A percentile compares a stretch with the other conserved stretches of the same genome.
These are phyloP conservation scores for Escallonia rubra DNA, from an alignment of 129 eudicot species.

Conservation along the genomic window DNA sequence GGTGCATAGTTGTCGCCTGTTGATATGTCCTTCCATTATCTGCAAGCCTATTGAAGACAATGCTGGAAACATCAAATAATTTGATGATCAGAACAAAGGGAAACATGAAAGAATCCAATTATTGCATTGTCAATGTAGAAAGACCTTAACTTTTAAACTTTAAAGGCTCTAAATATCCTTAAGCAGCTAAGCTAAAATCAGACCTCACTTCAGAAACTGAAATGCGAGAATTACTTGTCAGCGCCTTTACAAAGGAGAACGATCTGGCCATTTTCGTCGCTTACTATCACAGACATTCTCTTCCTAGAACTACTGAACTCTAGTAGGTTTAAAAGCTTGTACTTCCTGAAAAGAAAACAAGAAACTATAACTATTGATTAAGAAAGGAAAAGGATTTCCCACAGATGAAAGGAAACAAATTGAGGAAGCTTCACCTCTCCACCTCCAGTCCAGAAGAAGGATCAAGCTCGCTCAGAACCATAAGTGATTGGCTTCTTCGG, in stretches of 20 bases:
- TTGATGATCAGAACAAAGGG: not conserved
- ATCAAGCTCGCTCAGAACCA: constrained; percentile 42
- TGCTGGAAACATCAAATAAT: constrained; percentile 19
- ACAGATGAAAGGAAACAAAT: not conserved
- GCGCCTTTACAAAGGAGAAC: constrained; percentile 53
- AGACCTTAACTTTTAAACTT: too few species aligned
- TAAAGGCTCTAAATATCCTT: too few species aligned
- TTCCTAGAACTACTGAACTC: constrained; percentile 55
- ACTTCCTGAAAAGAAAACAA: constrained; percentile 29
- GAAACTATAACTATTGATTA: not conserved
- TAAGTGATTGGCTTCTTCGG: constrained; percentile 35
- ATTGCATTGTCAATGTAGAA: not conserved
- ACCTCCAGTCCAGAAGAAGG: constrained; percentile 30
- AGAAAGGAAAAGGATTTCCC: not conserved
- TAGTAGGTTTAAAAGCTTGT: constrained; percentile 47
- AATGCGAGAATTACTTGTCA: constrained; percentile 32
- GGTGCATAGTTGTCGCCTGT: constrained; percentile 54
- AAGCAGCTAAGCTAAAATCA: too few species aligned
- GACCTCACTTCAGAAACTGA: not conserved
- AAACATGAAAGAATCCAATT: not conserved
- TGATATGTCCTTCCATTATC: constrained; percentile 56
- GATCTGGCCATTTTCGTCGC: constrained; percentile 42
- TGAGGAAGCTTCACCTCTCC: constrained; percentile 26
- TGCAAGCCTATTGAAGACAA: constrained; percentile 41
- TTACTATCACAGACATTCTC: constrained; percentile 54